These are phyloP conservation scores for Puccinia triticina DNA, from an alignment of 1,284 basidiomycete species.

Conservation along the genomic window DNA sequence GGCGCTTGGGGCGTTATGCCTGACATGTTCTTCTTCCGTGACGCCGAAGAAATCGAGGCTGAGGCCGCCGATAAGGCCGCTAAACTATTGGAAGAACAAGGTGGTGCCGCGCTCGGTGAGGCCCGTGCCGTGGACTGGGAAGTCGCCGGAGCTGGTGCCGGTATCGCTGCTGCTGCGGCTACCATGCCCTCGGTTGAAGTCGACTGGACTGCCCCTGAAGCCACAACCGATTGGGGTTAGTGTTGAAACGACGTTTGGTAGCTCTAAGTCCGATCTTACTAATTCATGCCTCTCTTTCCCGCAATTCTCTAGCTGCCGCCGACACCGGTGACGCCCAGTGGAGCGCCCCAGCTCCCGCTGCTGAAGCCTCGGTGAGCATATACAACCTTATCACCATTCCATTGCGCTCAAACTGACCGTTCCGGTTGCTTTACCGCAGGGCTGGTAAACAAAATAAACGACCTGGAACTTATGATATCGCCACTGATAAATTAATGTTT, in stretches of 20 bases:
- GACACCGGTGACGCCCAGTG: conserved; percentile 39
- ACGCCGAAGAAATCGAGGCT: conserved; percentile 48
- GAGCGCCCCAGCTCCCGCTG: conserved; percentile 23
- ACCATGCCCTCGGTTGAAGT: conserved; percentile 55
- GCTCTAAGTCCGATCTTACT: not conserved
- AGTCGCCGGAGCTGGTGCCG: conserved; percentile 70
- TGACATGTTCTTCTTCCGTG: conserved; percentile 51
- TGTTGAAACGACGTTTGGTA: not conserved
- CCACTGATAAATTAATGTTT: too few relatives aligned
- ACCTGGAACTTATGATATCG: too few relatives aligned
- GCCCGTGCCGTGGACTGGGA: conserved; percentile 57
- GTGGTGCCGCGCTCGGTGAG: conserved; percentile 60
- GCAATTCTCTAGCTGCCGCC: conserved; percentile 17
- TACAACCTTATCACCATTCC: not conserved
- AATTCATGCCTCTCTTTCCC: not conserved
- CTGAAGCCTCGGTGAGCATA: conserved; percentile 10
- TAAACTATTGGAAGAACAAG: conserved; percentile 60
- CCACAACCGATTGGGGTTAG: conserved; percentile 71
- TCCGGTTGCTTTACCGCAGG: not conserved
- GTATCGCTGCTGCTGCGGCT: conserved; percentile 60
- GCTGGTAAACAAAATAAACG: not conserved
- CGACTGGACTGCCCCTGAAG: conserved; percentile 64
- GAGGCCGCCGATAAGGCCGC: conserved; percentile 41
- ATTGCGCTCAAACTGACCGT: not conserved
- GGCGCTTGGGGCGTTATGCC: conserved; percentile 87